Evolutionary conservation across 805 yeast species (phyloP).

Genomic region (Metschnikowia sp.): DNA sequence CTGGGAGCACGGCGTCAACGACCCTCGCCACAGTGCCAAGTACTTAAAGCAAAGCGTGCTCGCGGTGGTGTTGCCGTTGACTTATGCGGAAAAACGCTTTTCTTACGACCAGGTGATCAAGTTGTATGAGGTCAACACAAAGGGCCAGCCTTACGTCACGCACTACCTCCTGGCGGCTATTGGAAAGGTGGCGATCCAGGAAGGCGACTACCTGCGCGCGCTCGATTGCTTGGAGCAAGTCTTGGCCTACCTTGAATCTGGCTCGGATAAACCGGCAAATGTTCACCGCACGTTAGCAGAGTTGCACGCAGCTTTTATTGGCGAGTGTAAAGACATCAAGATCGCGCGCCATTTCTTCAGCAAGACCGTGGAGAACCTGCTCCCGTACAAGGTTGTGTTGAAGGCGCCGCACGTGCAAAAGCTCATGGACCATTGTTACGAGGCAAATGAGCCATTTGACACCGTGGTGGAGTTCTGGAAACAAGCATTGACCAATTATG

Average conservation of each 20-base stretch:
- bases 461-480: slow-evolving; percentile 61
- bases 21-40: slow-evolving; percentile 34
- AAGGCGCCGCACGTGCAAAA: slow-evolving; percentile 73
- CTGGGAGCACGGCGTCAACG: slow-evolving; percentile 65
- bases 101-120: slow-evolving; percentile 57
- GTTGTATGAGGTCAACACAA: slow-evolving; percentile 47
- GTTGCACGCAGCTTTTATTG: slow-evolving; percentile 75
- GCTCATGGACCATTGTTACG: slow-evolving; percentile 59
- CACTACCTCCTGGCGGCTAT: slow-evolving; percentile 62
- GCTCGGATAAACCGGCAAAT: slow-evolving; percentile 8
- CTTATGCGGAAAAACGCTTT: slow-evolving; percentile 58
- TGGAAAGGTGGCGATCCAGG: slow-evolving; percentile 67
- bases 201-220: slow-evolving; percentile 64
- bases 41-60: slow-evolving; percentile 65
- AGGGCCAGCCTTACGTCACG: slow-evolving; percentile 22
- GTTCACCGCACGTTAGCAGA: slow-evolving; percentile 57
- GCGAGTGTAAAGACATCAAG: slow-evolving; percentile 66
- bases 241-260: slow-evolving; percentile 46
- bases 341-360: slow-evolving; percentile 74
- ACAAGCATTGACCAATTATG: slow-evolving; percentile 54
- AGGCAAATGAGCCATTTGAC: slow-evolving; percentile 53
- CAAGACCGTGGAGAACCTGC: slow-evolving; percentile 63
- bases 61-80: slow-evolving; percentile 64
- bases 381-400: slow-evolving; percentile 68
- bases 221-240: slow-evolving; percentile 59